These are phyloP conservation scores for Colletotrichum tofieldiae DNA, from an alignment of 2,329 filamentous ascomycete species.

Conservation along the genomic window DNA sequence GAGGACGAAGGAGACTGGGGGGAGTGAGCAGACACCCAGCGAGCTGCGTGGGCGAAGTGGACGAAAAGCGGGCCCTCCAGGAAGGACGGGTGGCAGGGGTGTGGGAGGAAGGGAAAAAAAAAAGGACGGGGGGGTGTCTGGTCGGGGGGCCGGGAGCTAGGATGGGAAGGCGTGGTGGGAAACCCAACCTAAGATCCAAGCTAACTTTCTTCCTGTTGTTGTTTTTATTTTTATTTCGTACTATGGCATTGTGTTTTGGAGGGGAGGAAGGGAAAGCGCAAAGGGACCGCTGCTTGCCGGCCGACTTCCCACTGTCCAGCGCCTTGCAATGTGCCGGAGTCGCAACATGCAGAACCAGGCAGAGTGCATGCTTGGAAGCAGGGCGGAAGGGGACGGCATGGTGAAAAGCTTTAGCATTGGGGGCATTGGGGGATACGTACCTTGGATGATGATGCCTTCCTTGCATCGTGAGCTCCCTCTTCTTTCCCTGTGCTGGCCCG, in stretches of 20 bases:
- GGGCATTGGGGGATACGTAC: slow-evolving; percentile 4
- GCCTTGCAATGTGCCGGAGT: background rate
- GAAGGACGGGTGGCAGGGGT: background rate
- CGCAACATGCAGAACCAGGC: background rate
- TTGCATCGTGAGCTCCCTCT: slow-evolving; percentile 5
- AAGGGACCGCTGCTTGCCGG: background rate
- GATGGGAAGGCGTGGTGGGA: slow-evolving; percentile 28
- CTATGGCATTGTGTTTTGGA: background rate
- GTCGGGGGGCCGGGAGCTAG: slow-evolving; percentile 34
- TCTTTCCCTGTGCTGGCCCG: background rate
- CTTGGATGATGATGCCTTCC: background rate
- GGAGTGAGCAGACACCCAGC: slow-evolving; percentile 30
- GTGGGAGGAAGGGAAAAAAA: background rate
- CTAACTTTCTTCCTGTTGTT: slow-evolving; percentile 16
- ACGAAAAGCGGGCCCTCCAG: background rate
- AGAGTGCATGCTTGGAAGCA: background rate
- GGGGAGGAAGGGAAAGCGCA: background rate
- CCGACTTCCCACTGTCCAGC: slow-evolving; percentile 1
- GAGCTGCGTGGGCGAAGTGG: slow-evolving; percentile 18
- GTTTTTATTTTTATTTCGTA: background rate
- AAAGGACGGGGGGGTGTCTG: slow-evolving; percentile 8
- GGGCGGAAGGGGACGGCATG: background rate
- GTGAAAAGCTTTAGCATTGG: background rate
- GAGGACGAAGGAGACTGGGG: background rate
- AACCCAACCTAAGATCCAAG: slow-evolving; percentile 25